A percentile compares a stretch with the other conserved stretches of the same genome.
phyloP scores from a whole-genome alignment of 2,329 filamentous ascomycete genomes.

The Paecilomyces sp. region DNA sequence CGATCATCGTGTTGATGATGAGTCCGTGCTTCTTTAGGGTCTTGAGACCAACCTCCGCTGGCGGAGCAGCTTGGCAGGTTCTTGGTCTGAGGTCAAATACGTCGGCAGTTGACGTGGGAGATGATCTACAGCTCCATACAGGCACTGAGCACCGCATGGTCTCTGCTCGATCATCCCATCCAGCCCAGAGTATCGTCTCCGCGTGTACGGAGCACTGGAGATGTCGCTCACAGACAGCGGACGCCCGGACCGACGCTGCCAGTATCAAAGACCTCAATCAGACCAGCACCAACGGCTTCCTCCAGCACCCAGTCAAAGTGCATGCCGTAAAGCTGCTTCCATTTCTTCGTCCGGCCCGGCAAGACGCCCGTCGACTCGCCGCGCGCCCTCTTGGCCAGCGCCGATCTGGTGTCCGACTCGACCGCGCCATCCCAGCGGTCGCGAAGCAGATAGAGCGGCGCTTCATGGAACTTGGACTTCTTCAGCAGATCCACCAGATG shows the following conservation, averaged over 20 bases:
- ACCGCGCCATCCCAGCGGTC: constrained; percentile 61
- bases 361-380: constrained; percentile 50
- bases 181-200: neutral
- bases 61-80: no score
- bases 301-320: constrained; percentile 55
- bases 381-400: constrained; percentile 45
- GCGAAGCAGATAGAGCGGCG: constrained; percentile 46
- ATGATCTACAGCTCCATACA: neutral
- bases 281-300: constrained; percentile 53
- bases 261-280: constrained; percentile 58
- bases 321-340: constrained; percentile 54
- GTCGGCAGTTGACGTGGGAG: neutral
- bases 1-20: neutral
- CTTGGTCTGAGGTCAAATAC: neutral
- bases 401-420: constrained; percentile 36
- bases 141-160: neutral
- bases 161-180: neutral
- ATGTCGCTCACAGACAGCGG: constrained; percentile 22
- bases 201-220: neutral
- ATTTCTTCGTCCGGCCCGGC: constrained; percentile 56
- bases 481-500: constrained; percentile 49
- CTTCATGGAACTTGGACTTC: constrained; percentile 47
- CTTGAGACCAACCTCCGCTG: neutral
- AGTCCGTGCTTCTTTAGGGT: neutral
- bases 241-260: constrained; percentile 54